A percentile compares a stretch with the other conserved stretches of the same genome.
phyloP scores from a whole-genome alignment of 306 rosid species.

The Vigna reflexopilosa region DNA sequence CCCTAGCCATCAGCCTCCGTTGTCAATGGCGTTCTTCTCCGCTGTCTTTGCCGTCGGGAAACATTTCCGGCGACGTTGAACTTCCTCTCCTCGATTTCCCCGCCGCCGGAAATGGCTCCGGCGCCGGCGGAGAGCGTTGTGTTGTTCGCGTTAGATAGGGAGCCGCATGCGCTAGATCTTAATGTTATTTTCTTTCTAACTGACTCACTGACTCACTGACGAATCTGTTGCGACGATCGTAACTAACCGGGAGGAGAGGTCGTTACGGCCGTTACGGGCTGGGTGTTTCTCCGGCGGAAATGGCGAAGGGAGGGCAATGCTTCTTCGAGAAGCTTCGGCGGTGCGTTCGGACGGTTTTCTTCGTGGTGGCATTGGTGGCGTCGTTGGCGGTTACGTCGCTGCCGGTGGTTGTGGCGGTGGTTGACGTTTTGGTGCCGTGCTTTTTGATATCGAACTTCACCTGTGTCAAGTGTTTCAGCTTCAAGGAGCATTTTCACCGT shows the following conservation, averaged over 20 bases:
- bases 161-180: conserved; percentile 43
- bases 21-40: conserved; percentile 47
- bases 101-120: conserved; percentile 60
- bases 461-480: conserved; percentile 74
- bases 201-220: conserved; percentile 11
- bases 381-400: conserved; percentile 85
- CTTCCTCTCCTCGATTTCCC: conserved; percentile 22
- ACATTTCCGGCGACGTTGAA: conserved; percentile 33
- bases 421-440: conserved; percentile 74
- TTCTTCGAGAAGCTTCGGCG: conserved; percentile 70
- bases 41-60: neutral
- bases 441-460: conserved; percentile 82
- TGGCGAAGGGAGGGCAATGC: conserved; percentile 84
- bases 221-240: conserved; percentile 35
- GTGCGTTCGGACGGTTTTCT: conserved; percentile 78
- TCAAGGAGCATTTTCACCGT: conserved; percentile 73
- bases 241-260: conserved; percentile 44
- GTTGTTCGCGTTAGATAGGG: conserved; percentile 37
- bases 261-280: conserved; percentile 40
- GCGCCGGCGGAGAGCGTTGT: conserved; percentile 45
- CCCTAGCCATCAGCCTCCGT: conserved; percentile 44
- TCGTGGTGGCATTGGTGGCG: conserved; percentile 82
- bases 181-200: neutral
- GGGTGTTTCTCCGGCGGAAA: conserved; percentile 36
- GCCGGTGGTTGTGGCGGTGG: conserved; percentile 81